phyloP scores from a whole-genome alignment of 345 rosid species.

The Citrus sinensis region DVS_A1.0 CM039164.1:6701001-6701500 shows the following conservation, averaged over 20 bases:
- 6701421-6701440: too few relatives aligned
- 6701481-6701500: too few relatives aligned
- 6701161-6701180: conserved; percentile 29
- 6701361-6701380: too few relatives aligned
- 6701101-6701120: conserved; percentile 21
- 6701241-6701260: conserved; percentile 29
- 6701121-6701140: conserved; percentile 38
- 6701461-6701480: too few relatives aligned
- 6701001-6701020: not conserved
- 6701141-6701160: conserved; percentile 19
- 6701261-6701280: too few relatives aligned
- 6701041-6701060: conserved; percentile 43
- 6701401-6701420: too few relatives aligned
- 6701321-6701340: too few relatives aligned
- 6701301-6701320: too few relatives aligned
- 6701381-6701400: too few relatives aligned
- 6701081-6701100: conserved; percentile 55
- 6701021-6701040: conserved; percentile 22
- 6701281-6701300: too few relatives aligned
- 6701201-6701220: conserved; percentile 42
- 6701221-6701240: conserved; percentile 26
- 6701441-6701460: too few relatives aligned
- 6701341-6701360: too few relatives aligned
- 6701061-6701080: conserved; percentile 43
- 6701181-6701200: conserved; percentile 19